Base-by-base conservation (phyloP, 1,284 basidiomycete species). In the Apiotrichum mycotoxinovorans region DNA sequence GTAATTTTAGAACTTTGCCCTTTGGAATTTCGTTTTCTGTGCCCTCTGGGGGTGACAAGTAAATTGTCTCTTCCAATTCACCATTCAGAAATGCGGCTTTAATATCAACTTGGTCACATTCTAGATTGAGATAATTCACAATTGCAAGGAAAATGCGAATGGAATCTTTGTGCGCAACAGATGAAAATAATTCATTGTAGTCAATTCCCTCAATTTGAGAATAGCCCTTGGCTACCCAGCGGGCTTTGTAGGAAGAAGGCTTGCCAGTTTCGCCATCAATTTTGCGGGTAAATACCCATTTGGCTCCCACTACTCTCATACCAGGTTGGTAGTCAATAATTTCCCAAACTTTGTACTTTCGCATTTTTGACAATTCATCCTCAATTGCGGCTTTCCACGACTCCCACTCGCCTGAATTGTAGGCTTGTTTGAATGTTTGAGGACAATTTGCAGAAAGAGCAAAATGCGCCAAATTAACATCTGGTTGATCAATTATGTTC, bases 41-140 rank as follows among this genome's bases (percentile, higher is more conserved):
- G 8, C 62, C 64, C 49, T 67, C 64, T 34, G 64, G 60, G 23
- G 66, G 57, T 26, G 55, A 46, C 34, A 64, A 7, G 38, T 60
- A 65, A 20, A 63, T 60, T 14, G 15, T 34, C 15, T 61, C 54
- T 11, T 61, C 51, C 8, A 64, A 26, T 22, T 61, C 54, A 4
- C 60, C 62, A 51, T 64, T 57, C 3, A 46, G 30, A 30, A 46
- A 46, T 5, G 45, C 45, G 22, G 61, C 65, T 15, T 54, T 60
- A 56, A 69, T 66, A 51, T 69, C 65, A 23, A 67, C 62, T 54
- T 66, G 65, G 48, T 66, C 60, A 48, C 64, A 68, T 14, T 66
- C 58, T 1, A 70, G 43, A 45, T 65, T 38, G 33, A 58, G 51
- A 26, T 67, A 47, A 26, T 62, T 66, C 51, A 68, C 62, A 10